Evolutionary conservation across 108 stramenopile genomes (phyloP).

Genomic region (Aurantiochytrium sp.): DNA sequence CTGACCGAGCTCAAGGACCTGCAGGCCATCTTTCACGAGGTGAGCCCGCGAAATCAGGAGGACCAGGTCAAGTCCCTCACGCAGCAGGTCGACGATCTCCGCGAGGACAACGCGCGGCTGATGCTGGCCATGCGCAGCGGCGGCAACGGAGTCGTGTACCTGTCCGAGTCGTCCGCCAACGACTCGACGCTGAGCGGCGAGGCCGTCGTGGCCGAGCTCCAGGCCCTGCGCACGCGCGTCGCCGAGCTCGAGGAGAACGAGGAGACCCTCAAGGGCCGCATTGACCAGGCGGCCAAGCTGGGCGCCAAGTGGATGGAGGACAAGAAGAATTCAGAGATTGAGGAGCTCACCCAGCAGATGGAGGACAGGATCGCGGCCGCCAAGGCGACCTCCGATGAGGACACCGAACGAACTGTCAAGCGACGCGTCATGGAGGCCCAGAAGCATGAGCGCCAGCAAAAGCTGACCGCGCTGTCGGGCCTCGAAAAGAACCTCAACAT

Average conservation of each 20-base stretch:
- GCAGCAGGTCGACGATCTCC: not conserved
- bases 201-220: not conserved
- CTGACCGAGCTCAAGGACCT: not conserved
- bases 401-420: not conserved
- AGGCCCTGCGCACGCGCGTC: not conserved
- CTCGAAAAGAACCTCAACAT: not conserved
- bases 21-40: not conserved
- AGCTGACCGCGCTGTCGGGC: not conserved
- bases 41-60: not conserved
- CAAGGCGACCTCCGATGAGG: not conserved
- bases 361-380: not conserved
- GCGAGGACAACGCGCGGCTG: not conserved
- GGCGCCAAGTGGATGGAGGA: constrained; percentile 26
- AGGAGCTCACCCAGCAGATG: not conserved
- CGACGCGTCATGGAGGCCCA: not conserved
- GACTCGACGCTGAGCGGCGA: not conserved
- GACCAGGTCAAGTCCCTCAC: not conserved
- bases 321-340: constrained; percentile 9
- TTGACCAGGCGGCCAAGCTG: not conserved
- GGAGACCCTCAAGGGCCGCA: not conserved
- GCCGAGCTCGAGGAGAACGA: constrained; percentile 2
- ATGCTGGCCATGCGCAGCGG: not conserved
- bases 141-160: not conserved
- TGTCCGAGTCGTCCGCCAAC: not conserved
- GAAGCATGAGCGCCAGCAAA: not conserved